These are phyloP conservation scores for Sporobolomyces phaffii DNA, from an alignment of 768 basidiomycete species.

Conservation along the genomic window DNA sequence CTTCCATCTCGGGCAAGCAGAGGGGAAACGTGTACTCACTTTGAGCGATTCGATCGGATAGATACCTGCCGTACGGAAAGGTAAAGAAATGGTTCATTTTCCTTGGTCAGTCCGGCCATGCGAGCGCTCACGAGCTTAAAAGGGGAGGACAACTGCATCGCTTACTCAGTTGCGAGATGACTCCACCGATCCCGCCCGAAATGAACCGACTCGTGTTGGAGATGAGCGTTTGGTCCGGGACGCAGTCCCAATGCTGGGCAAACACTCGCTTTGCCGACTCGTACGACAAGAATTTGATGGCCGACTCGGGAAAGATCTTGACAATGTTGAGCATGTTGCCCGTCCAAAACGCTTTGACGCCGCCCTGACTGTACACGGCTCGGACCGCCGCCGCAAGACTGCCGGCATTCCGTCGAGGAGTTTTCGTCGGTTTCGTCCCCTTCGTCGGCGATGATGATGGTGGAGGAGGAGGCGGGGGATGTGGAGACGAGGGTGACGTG, in stretches of 20 bases:
- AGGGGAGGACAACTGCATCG: too few species aligned
- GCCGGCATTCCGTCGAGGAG: conserved; percentile 42
- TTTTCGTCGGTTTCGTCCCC: conserved; percentile 53
- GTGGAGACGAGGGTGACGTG: conserved; percentile 50
- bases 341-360: conserved; percentile 90
- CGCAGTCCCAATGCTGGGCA: conserved; percentile 82
- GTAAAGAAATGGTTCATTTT: background rate
- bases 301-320: conserved; percentile 96
- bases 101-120: too few species aligned
- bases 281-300: conserved; percentile 95
- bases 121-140: too few species aligned
- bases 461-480: background rate
- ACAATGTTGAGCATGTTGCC: conserved; percentile 80
- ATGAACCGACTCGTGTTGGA: conserved; percentile 88
- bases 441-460: conserved; percentile 47
- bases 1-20: too few species aligned
- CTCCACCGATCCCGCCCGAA: conserved; percentile 92
- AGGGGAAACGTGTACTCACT: conserved; percentile 48
- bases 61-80: conserved; percentile 59
- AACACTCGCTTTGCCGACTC: conserved; percentile 93
- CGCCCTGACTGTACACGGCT: conserved; percentile 82
- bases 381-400: conserved; percentile 66
- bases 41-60: conserved; percentile 96
- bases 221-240: conserved; percentile 79
- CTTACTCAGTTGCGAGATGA: conserved; percentile 81